phyloP scores from a whole-genome alignment of 2,329 filamentous ascomycete species.

The Fusarium tricinctum region DNA sequence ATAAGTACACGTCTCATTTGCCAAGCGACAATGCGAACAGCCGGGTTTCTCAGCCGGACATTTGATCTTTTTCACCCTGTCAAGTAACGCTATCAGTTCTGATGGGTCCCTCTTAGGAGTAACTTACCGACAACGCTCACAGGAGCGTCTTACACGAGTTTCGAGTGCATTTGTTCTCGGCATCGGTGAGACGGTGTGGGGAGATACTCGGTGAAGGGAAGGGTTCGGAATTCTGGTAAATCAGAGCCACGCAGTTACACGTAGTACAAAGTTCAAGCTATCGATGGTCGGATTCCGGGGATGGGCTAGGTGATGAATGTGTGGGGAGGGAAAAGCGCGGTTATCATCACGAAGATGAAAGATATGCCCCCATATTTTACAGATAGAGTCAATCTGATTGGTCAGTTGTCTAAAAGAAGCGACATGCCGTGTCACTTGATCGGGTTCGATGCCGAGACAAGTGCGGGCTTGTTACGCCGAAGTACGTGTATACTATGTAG shows the following conservation, averaged over 20 bases:
- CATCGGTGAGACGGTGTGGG: slow-evolving; percentile 3
- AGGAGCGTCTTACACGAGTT: slow-evolving; percentile 43
- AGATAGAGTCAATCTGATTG: too few relatives aligned
- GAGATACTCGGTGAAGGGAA: background rate
- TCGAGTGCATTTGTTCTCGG: slow-evolving; percentile 13
- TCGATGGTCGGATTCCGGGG: background rate
- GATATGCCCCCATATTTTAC: too few relatives aligned
- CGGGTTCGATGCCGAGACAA: too few relatives aligned
- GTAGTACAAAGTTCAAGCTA: too few relatives aligned
- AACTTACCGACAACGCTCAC: slow-evolving; percentile 44
- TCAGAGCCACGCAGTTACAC: too few relatives aligned
- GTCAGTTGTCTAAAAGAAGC: too few relatives aligned
- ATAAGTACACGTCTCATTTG: slow-evolving; percentile 39
- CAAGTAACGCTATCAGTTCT: background rate
- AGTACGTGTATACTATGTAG: too few relatives aligned
- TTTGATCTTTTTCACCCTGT: slow-evolving; percentile 45
- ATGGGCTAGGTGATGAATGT: too few relatives aligned
- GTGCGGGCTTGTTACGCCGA: too few relatives aligned
- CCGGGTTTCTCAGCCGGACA: slow-evolving; percentile 46
- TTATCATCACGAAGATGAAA: too few relatives aligned
- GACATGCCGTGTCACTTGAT: too few relatives aligned
- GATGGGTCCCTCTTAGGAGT: background rate
- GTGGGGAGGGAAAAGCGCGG: too few relatives aligned
- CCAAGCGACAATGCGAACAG: slow-evolving; percentile 42
- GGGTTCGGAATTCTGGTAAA: slow-evolving; percentile 19